phyloP scores from a whole-genome alignment of 2,329 filamentous ascomycete genomes.

The Talaromyces funiculosus region DNA sequence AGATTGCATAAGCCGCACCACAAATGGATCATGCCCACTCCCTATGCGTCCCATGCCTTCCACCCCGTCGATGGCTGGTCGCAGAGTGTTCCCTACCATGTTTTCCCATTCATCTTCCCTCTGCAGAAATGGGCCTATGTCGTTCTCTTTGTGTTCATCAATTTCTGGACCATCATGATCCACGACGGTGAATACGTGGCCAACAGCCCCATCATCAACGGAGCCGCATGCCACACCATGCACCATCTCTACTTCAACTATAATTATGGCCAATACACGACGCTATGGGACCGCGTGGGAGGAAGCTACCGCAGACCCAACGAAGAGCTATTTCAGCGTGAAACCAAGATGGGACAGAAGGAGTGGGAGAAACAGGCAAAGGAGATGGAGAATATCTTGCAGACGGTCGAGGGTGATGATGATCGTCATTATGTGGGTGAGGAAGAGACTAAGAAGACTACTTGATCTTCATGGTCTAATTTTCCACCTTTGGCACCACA shows the following conservation, averaged over 20 bases:
- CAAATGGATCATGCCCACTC: conserved; percentile 99
- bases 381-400: conserved; percentile 70
- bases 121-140: conserved; percentile 88
- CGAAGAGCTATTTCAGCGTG: conserved; percentile 73
- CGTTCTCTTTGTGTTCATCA: conserved; percentile 81
- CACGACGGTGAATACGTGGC: conserved; percentile 92
- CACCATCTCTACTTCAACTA: conserved; percentile 85
- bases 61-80: conserved; percentile 87
- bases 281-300: conserved; percentile 81
- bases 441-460: conserved; percentile 30
- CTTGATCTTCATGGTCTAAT: neutral
- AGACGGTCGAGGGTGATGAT: conserved; percentile 62
- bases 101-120: conserved; percentile 89
- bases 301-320: conserved; percentile 84
- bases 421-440: conserved; percentile 39
- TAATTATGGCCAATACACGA: conserved; percentile 95
- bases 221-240: conserved; percentile 87
- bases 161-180: conserved; percentile 95
- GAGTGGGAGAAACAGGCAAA: conserved; percentile 73
- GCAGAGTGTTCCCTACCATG: conserved; percentile 84
- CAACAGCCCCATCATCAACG: conserved; percentile 87
- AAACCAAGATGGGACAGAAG: conserved; percentile 74
- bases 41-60: conserved; percentile 88
- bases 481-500: too few relatives aligned
- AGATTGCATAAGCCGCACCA: conserved; percentile 92